A percentile compares a stretch with the other conserved stretches of the same genome.
Conservation (phyloP, 176 grass and related monocot species). For the Oropetium thomaeum region DNA sequence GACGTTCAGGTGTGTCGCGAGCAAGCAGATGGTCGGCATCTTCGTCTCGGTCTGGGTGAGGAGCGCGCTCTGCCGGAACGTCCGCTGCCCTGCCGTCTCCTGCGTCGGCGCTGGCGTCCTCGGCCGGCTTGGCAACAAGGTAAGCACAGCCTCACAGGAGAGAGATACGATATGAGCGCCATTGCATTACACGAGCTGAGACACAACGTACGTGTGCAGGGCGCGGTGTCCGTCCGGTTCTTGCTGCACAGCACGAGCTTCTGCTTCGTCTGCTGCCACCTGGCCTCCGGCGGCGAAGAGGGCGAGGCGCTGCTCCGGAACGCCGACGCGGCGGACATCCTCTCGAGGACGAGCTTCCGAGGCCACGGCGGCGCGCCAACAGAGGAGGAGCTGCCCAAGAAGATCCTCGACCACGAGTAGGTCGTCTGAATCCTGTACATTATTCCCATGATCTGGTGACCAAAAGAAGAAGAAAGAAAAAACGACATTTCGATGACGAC, state of each 20-base stretch:
- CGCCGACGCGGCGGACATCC: conserved; percentile 47
- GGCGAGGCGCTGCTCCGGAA: conserved; percentile 58
- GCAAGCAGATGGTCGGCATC: conserved; percentile 93
- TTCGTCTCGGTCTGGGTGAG: conserved; percentile 63
- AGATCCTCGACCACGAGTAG: conserved; percentile 80
- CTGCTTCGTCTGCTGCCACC: conserved; percentile 93
- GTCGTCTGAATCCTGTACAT: conserved; percentile 4
- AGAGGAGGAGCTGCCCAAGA: conserved; percentile 35
- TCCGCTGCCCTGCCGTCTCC: conserved; percentile 44
- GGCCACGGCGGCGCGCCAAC: background rate
- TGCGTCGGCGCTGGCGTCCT: conserved; percentile 66
- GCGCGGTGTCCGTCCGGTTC: conserved; percentile 77
- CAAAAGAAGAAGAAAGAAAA: too few relatives aligned
- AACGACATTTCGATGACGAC: too few relatives aligned
- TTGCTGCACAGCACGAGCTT: conserved; percentile 71
- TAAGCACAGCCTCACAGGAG: too few relatives aligned
- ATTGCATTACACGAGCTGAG: background rate
- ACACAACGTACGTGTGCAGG: conserved; percentile 30
- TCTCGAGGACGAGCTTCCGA: conserved; percentile 54
- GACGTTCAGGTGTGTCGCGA: conserved; percentile 50
- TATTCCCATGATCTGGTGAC: background rate
- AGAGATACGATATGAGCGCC: background rate
- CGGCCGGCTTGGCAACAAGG: conserved; percentile 84
- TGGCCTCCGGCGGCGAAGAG: conserved; percentile 63
- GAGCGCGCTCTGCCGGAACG: conserved; percentile 35